Conservation (phyloP, 1,139 yeast genomes). For the Magnusiomyces paraingens region DNA sequence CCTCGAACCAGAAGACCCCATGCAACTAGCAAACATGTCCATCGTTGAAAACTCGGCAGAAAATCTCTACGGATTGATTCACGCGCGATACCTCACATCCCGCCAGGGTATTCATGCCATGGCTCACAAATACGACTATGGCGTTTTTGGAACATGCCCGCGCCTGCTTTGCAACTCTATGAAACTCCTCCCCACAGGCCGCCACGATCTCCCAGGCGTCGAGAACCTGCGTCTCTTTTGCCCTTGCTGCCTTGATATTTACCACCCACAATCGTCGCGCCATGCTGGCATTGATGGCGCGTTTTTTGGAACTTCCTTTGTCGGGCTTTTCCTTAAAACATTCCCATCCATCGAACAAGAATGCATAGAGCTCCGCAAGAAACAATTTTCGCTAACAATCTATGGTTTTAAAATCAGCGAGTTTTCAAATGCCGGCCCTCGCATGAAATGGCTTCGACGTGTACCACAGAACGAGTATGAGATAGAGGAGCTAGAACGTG, state of each 20-base stretch:
- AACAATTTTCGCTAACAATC: conserved; percentile 61
- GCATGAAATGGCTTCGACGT: conserved; percentile 92
- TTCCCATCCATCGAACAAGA: conserved; percentile 71
- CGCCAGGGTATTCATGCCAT: conserved; percentile 86
- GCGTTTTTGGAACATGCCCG: conserved; percentile 89
- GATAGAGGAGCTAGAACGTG: conserved; percentile 7
- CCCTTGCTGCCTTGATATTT: conserved; percentile 89
- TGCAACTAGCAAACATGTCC: conserved; percentile 62
- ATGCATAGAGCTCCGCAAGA: conserved; percentile 42
- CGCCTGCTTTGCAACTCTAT: conserved; percentile 88
- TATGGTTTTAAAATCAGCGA: conserved; percentile 86
- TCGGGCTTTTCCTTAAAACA: conserved; percentile 84
- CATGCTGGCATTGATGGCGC: conserved; percentile 72
- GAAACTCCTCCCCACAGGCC: conserved; percentile 86
- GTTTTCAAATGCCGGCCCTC: conserved; percentile 70
- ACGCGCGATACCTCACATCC: conserved; percentile 83
- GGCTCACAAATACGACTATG: conserved; percentile 92
- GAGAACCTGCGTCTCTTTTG: conserved; percentile 90
- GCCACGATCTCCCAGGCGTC: conserved; percentile 83
- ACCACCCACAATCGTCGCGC: conserved; percentile 78
- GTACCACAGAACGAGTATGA: conserved; percentile 43
- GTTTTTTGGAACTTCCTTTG: conserved; percentile 91
- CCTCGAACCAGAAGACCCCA: conserved; percentile 63
- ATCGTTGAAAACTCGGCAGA: conserved; percentile 87
- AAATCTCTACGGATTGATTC: conserved; percentile 84